Evolutionary conservation across 1,284 basidiomycete genomes (phyloP).

Genomic region (Marasmius tenuissimus): DNA sequence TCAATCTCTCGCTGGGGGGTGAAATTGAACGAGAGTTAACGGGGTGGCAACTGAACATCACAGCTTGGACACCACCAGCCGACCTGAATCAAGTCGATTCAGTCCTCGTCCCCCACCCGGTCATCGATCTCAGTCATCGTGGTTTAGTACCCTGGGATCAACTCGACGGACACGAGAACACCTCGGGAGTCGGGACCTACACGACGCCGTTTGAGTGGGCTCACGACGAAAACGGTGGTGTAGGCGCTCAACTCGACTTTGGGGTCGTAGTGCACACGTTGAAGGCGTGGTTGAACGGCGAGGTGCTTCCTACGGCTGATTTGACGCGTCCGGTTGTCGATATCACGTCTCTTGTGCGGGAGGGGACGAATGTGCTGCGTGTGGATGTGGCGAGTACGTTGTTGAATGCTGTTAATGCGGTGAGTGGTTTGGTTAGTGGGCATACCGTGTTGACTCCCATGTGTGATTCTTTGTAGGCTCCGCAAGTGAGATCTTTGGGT

Average conservation of each 20-base stretch:
- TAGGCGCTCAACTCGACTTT: conserved; percentile 12
- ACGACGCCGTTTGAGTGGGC: conserved; percentile 11
- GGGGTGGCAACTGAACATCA: conserved; percentile 16
- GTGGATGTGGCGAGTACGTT: conserved; percentile 13
- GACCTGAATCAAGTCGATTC: conserved; percentile 9
- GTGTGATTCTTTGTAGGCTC: conserved; percentile 4
- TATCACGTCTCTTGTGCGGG: conserved; percentile 7
- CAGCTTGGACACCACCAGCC: conserved; percentile 15
- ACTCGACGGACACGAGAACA: conserved; percentile 9
- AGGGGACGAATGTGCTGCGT: conserved; percentile 9
- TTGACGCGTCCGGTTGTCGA: conserved; percentile 11
- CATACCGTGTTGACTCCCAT: neutral
- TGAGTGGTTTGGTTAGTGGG: neutral
- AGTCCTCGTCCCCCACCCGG: conserved; percentile 12
- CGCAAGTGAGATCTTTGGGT: conserved; percentile 11
- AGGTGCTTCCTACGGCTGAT: conserved; percentile 13
- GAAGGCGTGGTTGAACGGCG: conserved; percentile 13
- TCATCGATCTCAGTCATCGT: neutral
- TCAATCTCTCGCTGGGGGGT: conserved; percentile 11
- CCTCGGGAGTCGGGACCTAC: conserved; percentile 14
- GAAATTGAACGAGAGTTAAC: conserved; percentile 8
- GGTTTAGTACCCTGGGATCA: conserved; percentile 8
- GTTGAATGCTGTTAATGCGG: conserved; percentile 13
- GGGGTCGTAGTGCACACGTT: conserved; percentile 13
- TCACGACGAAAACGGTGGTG: conserved; percentile 3